Evolutionary conservation across 2,329 filamentous ascomycete species (phyloP).

Genomic region (Penicillium glabrum): DNA sequence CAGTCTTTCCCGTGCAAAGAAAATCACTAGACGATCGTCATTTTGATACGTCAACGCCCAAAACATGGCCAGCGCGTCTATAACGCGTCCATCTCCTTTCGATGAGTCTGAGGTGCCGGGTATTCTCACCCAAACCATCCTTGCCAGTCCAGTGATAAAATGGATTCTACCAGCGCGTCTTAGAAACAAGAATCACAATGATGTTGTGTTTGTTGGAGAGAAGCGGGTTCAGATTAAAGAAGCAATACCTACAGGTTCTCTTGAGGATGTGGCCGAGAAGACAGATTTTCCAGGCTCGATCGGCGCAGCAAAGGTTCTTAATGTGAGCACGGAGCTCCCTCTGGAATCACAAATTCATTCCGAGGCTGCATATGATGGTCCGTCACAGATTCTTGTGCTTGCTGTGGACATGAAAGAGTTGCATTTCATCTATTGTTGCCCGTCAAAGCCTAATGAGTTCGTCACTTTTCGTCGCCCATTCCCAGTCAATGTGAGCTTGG

Average conservation of each 20-base stretch:
- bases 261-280: slow-evolving; percentile 75
- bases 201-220: slow-evolving; percentile 85
- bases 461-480: slow-evolving; percentile 60
- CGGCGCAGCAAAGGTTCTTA: slow-evolving; percentile 74
- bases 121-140: slow-evolving; percentile 73
- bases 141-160: slow-evolving; percentile 72
- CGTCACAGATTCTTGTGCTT: slow-evolving; percentile 75
- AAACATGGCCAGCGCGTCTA: not conserved
- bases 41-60: not conserved
- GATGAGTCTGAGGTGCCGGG: slow-evolving; percentile 49
- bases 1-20: too few species aligned
- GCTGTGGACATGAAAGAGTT: slow-evolving; percentile 71
- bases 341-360: slow-evolving; percentile 34
- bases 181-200: slow-evolving; percentile 67
- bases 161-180: slow-evolving; percentile 79
- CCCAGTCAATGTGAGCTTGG: slow-evolving; percentile 54
- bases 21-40: too few species aligned
- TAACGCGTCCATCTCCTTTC: not conserved
- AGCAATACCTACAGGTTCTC: slow-evolving; percentile 61
- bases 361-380: slow-evolving; percentile 8
- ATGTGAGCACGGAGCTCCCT: slow-evolving; percentile 49
- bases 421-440: slow-evolving; percentile 71
- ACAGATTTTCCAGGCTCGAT: slow-evolving; percentile 77
- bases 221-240: slow-evolving; percentile 79
- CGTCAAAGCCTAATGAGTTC: slow-evolving; percentile 56